These are phyloP conservation scores for Auriscalpium vulgare DNA, from an alignment of 768 basidiomycete genomes.

Conservation along the genomic window DNA sequence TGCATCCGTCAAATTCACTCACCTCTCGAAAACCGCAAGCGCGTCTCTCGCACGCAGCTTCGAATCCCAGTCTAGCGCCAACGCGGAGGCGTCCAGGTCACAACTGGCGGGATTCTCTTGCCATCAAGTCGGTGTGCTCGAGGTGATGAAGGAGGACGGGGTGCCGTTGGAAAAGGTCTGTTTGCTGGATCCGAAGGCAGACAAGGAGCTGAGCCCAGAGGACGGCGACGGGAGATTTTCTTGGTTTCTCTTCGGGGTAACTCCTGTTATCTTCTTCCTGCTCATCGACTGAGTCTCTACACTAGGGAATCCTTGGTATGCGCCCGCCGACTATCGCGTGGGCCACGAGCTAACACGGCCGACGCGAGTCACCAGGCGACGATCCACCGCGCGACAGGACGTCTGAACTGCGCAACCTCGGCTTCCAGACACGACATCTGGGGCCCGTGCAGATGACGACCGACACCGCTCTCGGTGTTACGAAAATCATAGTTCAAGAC, in stretches of 20 bases:
- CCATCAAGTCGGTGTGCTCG: conserved; percentile 45
- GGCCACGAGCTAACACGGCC: too few species aligned
- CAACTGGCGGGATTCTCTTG: conserved; percentile 22
- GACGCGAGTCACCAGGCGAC: conserved; percentile 49
- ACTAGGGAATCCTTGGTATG: too few species aligned
- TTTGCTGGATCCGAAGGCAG: conserved; percentile 88
- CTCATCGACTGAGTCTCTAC: too few species aligned
- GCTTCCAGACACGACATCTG: conserved; percentile 82
- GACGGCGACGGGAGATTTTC: conserved; percentile 73
- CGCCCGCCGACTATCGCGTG: too few species aligned
- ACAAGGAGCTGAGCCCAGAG: conserved; percentile 55
- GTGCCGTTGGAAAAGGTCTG: conserved; percentile 61
- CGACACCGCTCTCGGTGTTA: conserved; percentile 91
- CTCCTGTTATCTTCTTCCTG: neutral
- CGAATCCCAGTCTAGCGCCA: conserved; percentile 15
- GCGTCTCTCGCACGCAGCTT: conserved; percentile 37
- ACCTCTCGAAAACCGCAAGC: conserved; percentile 69
- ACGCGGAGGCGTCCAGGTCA: neutral
- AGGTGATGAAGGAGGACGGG: conserved; percentile 43
- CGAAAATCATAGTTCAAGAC: conserved; percentile 74
- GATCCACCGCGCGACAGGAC: conserved; percentile 95
- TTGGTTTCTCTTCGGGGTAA: conserved; percentile 86
- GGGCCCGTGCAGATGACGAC: conserved; percentile 96
- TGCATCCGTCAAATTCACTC: conserved; percentile 73
- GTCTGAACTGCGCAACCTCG: conserved; percentile 73